phyloP scores from a whole-genome alignment of 2,329 filamentous ascomycete genomes.

The Neopestalotiopsis clavispora region DNA sequence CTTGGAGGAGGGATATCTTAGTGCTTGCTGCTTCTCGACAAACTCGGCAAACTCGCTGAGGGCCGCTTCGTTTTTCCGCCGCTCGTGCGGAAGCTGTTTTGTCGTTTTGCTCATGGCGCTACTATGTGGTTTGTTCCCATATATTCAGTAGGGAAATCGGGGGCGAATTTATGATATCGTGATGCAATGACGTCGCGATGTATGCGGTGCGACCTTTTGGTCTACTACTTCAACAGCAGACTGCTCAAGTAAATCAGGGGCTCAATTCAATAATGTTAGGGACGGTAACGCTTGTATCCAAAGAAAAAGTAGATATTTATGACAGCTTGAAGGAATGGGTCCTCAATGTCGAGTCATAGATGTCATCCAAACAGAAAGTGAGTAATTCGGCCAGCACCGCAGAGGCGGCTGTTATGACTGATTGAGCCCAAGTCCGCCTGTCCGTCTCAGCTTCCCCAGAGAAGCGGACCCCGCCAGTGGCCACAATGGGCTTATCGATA shows the following conservation, averaged over 20 bases:
- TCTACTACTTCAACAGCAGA: background rate
- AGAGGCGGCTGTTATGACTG: background rate
- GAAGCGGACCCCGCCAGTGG: background rate
- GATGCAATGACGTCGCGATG: constrained; percentile 1
- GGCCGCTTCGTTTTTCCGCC: constrained; percentile 87
- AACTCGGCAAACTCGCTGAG: constrained; percentile 98
- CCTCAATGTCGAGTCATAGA: background rate
- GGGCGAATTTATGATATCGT: background rate
- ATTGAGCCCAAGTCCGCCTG: background rate
- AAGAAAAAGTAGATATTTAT: background rate
- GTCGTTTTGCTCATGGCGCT: constrained; percentile 14
- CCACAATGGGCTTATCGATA: constrained; percentile 2
- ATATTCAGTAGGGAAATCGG: background rate
- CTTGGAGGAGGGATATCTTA: constrained; percentile 61
- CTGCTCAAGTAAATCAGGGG: background rate
- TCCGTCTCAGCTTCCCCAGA: background rate
- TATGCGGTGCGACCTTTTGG: background rate
- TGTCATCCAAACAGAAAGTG: background rate
- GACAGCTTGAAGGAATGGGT: background rate
- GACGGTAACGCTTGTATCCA: background rate
- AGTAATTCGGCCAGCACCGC: background rate
- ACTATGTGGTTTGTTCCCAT: background rate
- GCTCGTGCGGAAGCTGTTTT: constrained; percentile 75
- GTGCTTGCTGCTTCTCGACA: constrained; percentile 88
- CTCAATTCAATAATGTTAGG: background rate